Evolutionary conservation across 805 yeast genomes (phyloP).

Genomic region (Myxozyma geophila): DNA sequence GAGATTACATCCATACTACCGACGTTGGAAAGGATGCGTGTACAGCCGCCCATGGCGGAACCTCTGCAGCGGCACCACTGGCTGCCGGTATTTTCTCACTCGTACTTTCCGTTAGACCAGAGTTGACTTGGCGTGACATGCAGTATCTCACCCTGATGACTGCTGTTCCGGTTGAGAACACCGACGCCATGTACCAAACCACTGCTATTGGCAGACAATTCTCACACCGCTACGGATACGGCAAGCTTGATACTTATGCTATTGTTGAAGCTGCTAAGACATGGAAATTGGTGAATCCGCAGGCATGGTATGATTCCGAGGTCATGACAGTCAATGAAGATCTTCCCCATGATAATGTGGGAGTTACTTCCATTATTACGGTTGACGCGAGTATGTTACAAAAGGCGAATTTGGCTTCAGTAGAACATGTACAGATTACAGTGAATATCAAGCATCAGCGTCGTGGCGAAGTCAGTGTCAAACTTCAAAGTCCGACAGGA

Average conservation of each 20-base stretch:
- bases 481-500: constrained; percentile 75
- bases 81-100: constrained; percentile 95
- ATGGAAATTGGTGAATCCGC: constrained; percentile 92
- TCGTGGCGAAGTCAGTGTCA: constrained; percentile 73
- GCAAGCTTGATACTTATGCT: constrained; percentile 80
- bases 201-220: constrained; percentile 70
- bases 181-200: constrained; percentile 74
- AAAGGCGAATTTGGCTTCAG: constrained; percentile 62
- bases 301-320: constrained; percentile 73
- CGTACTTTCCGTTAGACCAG: constrained; percentile 80
- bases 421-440: constrained; percentile 86
- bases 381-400: constrained; percentile 57
- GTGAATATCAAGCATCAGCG: constrained; percentile 66
- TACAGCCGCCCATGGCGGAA: constrained; percentile 84
- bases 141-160: constrained; percentile 80
- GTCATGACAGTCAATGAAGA: constrained; percentile 46
- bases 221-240: constrained; percentile 90
- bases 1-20: constrained; percentile 87
- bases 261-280: constrained; percentile 71
- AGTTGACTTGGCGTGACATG: constrained; percentile 92
- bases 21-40: constrained; percentile 62
- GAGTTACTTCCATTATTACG: constrained; percentile 48
- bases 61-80: constrained; percentile 98
- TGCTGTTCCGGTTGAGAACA: constrained; percentile 67
- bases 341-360: constrained; percentile 39